A percentile compares a stretch with the other conserved stretches of the same genome.
These are phyloP conservation scores for Coprinellus micaceus DNA, from an alignment of 768 basidiomycete species.

Conservation along the genomic window DNA sequence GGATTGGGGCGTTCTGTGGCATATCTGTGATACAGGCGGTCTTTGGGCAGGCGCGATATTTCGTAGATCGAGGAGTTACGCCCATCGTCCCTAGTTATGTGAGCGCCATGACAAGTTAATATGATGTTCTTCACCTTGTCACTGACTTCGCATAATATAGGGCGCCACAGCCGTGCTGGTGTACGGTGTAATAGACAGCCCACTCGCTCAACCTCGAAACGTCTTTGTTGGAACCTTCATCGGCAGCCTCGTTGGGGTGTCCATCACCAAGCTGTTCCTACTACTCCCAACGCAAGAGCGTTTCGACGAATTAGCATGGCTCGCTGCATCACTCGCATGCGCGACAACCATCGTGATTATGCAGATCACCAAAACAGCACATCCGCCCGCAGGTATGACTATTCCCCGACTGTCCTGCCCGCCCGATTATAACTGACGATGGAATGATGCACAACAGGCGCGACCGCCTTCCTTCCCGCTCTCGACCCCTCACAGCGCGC, in stretches of 20 bases:
- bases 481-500: constrained; percentile 35
- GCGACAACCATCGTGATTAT: constrained; percentile 44
- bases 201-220: constrained; percentile 50
- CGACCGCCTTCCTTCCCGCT: constrained; percentile 49
- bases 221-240: constrained; percentile 51
- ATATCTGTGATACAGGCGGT: constrained; percentile 47
- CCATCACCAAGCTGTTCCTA: constrained; percentile 48
- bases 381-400: constrained; percentile 47
- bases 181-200: constrained; percentile 50
- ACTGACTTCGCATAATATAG: constrained; percentile 22
- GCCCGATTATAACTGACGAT: not conserved
- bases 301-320: constrained; percentile 43
- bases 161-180: constrained; percentile 54
- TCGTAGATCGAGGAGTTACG: constrained; percentile 41
- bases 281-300: constrained; percentile 39
- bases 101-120: constrained; percentile 15
- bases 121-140: not conserved
- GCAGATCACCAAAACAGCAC: constrained; percentile 49
- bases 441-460: constrained; percentile 29
- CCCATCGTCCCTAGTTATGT: constrained; percentile 49
- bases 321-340: constrained; percentile 44
- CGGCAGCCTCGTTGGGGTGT: constrained; percentile 44
- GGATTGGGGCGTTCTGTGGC: constrained; percentile 48
- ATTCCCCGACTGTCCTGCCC: not conserved
- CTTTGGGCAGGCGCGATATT: constrained; percentile 46